Evolutionary conservation across 2,329 filamentous ascomycete genomes (phyloP).

Genomic region (Torrubiellomyces zombiae): DNA sequence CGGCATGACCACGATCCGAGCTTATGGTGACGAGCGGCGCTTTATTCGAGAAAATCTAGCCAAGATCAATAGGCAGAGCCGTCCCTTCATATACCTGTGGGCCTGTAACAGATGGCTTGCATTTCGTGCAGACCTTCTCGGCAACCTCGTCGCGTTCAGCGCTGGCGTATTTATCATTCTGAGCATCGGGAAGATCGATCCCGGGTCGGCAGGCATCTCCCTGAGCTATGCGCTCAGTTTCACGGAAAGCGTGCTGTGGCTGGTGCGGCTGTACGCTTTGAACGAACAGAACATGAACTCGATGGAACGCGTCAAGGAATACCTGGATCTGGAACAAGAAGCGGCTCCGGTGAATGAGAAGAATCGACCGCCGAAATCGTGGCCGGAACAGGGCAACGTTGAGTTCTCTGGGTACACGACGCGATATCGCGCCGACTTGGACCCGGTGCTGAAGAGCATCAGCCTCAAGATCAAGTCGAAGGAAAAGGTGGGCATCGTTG

Average conservation of each 20-base stretch:
- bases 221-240: conserved; percentile 94
- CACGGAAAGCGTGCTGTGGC: conserved; percentile 92
- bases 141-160: conserved; percentile 84
- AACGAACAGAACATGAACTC: conserved; percentile 99
- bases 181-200: conserved; percentile 68
- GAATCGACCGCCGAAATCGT: conserved; percentile 59
- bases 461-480: conserved; percentile 72
- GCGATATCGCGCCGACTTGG: conserved; percentile 72
- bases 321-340: conserved; percentile 91
- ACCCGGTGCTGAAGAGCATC: conserved; percentile 68
- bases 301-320: conserved; percentile 93
- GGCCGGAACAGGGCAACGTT: conserved; percentile 74
- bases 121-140: conserved; percentile 77
- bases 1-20: conserved; percentile 91
- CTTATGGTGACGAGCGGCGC: conserved; percentile 82
- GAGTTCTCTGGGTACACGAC: conserved; percentile 84
- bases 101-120: conserved; percentile 93
- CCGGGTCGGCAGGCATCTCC: conserved; percentile 83
- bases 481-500: conserved; percentile 93
- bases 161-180: conserved; percentile 80
- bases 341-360: conserved; percentile 62
- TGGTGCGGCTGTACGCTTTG: conserved; percentile 80
- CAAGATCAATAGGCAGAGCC: conserved; percentile 77
- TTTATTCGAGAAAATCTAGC: conserved; percentile 84
- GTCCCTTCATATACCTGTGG: conserved; percentile 94